Evolutionary conservation across 176 grass and related monocot species (phyloP).

Genomic region (Eleusine coracana): DNA sequence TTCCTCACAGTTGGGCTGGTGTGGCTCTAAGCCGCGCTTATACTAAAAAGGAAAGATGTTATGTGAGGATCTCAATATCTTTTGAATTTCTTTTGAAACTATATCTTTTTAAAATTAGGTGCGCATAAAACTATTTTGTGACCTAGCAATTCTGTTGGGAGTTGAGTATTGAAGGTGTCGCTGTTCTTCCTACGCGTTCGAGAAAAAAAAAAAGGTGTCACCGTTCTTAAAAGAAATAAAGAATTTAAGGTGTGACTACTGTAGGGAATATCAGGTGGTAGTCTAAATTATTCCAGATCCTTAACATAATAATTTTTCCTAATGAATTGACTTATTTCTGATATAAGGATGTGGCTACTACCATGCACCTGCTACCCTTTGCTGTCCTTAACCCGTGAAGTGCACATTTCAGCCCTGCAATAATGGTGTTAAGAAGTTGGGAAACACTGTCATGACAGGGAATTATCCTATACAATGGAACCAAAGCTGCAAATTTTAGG

Average conservation of each 20-base stretch:
- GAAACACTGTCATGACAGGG: too few species aligned
- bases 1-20: conserved; percentile 28
- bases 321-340: conserved; percentile 26
- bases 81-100: too few species aligned
- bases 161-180: conserved; percentile 25
- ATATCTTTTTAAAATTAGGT: neutral
- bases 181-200: neutral
- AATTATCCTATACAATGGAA: too few species aligned
- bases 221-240: too few species aligned
- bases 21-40: neutral
- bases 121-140: neutral
- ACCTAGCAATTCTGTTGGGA: conserved; percentile 14
- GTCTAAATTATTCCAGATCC: conserved; percentile 28
- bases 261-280: conserved; percentile 22
- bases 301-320: neutral
- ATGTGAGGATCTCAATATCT: conserved; percentile 15
- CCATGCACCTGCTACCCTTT: conserved; percentile 7
- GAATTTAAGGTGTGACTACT: neutral
- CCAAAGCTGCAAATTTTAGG: neutral
- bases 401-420: conserved; percentile 7
- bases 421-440: too few species aligned
- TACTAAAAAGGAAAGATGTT: conserved; percentile 31
- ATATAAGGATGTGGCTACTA: conserved; percentile 27
- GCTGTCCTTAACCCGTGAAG: neutral
- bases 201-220: neutral